Evolutionary conservation across 768 basidiomycete genomes (phyloP).

Genomic region (Rhizopogon vinicolor): DNA sequence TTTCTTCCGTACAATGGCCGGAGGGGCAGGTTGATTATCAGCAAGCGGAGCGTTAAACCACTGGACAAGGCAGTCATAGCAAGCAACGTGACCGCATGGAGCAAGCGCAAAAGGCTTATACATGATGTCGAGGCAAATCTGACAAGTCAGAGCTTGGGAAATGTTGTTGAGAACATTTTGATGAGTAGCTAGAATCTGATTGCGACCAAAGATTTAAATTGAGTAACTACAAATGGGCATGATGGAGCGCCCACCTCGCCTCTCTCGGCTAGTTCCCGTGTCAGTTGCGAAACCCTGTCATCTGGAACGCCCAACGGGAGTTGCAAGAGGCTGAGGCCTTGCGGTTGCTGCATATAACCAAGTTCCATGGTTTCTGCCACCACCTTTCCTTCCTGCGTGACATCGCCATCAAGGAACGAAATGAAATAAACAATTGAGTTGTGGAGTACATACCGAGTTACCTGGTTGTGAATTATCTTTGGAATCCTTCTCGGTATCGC

Average conservation of each 20-base stretch:
- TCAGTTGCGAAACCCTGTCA: conserved; percentile 35
- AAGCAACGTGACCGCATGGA: conserved; percentile 73
- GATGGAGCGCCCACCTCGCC: conserved; percentile 27
- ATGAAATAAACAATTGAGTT: background rate
- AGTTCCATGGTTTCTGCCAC: background rate
- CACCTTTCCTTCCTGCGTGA: background rate
- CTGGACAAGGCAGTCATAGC: conserved; percentile 64
- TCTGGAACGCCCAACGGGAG: background rate
- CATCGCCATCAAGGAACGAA: background rate
- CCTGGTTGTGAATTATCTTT: no score
- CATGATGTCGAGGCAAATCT: conserved; percentile 75
- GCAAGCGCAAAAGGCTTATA: conserved; percentile 69
- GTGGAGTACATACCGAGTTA: background rate
- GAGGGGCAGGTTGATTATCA: conserved; percentile 19
- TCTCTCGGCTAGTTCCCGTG: conserved; percentile 38
- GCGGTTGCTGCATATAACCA: background rate
- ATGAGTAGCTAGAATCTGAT: conserved; percentile 48
- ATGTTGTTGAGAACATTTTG: conserved; percentile 48
- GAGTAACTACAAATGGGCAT: background rate
- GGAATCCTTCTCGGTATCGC: background rate
- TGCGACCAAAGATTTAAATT: background rate
- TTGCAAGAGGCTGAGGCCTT: background rate
- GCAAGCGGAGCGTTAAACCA: conserved; percentile 61
- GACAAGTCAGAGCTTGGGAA: conserved; percentile 66
- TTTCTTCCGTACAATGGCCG: conserved; percentile 32